Base-by-base conservation (phyloP, 2,329 filamentous ascomycete genomes). In the Pseudogymnoascus sp. region DNA sequence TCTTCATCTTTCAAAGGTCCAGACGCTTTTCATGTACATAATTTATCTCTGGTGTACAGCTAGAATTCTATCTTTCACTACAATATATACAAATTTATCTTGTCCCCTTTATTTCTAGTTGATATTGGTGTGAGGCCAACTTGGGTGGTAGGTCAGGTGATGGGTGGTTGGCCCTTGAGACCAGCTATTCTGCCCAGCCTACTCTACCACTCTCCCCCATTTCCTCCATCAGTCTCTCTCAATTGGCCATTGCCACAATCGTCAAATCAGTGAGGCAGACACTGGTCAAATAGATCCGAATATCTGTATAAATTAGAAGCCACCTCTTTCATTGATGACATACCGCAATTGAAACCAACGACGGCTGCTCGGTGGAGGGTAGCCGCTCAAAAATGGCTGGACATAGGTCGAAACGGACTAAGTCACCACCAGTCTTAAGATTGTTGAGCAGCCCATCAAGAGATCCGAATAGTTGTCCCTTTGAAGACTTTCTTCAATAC, bases 401-500 rank as follows among this genome's bases (percentile, higher is more conserved):
- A 9, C 11, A 12, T 4, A 33, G 28, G 49, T 14, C 16, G 11
- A 55, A 33, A 55, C 49, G 49, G 49, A 21, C 28, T 5, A 33
- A 3, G 21, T 23, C 28, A 5, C n/a, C 28, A 21, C 9, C 14
- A 16, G 45, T 1, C 11, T 16, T 23, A 31, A 25, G 6, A 4
- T 55, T 55, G n/a, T 9, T 31, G 28, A 55, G 28, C 28, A 55
- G 49, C 49, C 11, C 45, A 52, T 28, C 49, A 35, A 55, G 16
- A 33, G 28, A 21, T 55, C 49, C 28, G 4, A 55, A 55, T 55
- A 55, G 28, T 33, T 55, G 49, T 16, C 28, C 49, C 9, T 55
- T 55, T 55, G 49, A 55, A 35, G 28, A 55, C 28, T 55, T 55
- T 55, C 49, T 55, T 35, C 49, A 55, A 7, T 55, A 55, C 28